A percentile compares a stretch with the other conserved stretches of the same genome.
Evolutionary conservation across 2,329 filamentous ascomycete genomes (phyloP).

Genomic region (Penicillium sp.): DNA sequence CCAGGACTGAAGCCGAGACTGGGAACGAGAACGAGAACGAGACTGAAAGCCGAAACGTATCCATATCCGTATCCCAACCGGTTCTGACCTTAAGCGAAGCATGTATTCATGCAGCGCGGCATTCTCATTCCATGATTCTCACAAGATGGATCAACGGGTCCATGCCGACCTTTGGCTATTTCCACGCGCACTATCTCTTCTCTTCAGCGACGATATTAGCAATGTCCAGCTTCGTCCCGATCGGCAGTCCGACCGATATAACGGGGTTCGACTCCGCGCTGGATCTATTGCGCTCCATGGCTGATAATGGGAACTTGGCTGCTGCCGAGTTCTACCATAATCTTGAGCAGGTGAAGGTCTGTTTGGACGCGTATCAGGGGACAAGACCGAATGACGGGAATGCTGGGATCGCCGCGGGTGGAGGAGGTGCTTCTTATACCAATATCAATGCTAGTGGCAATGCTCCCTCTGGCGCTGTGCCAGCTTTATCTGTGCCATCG

Average conservation of each 20-base stretch:
- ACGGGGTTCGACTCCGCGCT: constrained; percentile 34
- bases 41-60: neutral
- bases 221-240: constrained; percentile 38
- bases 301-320: constrained; percentile 38
- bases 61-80: constrained; percentile 36
- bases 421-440: neutral
- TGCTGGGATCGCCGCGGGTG: neutral
- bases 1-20: neutral
- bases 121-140: constrained; percentile 39
- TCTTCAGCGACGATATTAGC: constrained; percentile 40
- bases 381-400: neutral
- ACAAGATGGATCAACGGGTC: constrained; percentile 41
- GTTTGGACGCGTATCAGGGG: constrained; percentile 27
- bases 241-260: constrained; percentile 33
- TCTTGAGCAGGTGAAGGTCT: constrained; percentile 34
- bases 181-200: constrained; percentile 43
- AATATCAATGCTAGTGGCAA: neutral
- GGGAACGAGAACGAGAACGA: neutral
- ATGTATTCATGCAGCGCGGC: constrained; percentile 40
- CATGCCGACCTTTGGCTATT: constrained; percentile 42
- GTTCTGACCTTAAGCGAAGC: constrained; percentile 39
- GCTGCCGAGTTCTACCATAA: constrained; percentile 38
- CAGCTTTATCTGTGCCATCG: neutral
- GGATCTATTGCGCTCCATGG: constrained; percentile 35
- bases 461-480: neutral